Conservation (phyloP, 1,139 yeast genomes). For the Candida pseudoviswanathii region DNA sequence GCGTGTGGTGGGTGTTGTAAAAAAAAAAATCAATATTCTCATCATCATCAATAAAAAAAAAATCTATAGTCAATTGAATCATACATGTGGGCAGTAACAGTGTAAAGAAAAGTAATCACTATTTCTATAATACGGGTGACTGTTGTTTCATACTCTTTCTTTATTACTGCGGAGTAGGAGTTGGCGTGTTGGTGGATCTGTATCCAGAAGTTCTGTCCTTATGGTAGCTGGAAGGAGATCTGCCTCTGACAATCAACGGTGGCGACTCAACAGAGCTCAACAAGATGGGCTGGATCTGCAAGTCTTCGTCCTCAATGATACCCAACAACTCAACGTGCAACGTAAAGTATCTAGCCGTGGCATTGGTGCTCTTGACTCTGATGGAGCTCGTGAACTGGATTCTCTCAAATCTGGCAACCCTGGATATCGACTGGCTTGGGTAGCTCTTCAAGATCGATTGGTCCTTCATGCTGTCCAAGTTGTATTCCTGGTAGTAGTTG, state of each 20-base stretch:
- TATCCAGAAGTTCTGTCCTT: slow-evolving; percentile 44
- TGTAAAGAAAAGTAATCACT: neutral
- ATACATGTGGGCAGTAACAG: neutral
- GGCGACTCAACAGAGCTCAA: slow-evolving; percentile 56
- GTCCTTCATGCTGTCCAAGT: slow-evolving; percentile 31
- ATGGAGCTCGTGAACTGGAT: slow-evolving; percentile 68
- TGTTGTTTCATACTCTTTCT: neutral
- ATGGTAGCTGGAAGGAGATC: slow-evolving; percentile 67
- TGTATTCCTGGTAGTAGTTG: slow-evolving; percentile 34
- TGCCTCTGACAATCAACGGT: slow-evolving; percentile 64
- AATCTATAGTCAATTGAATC: slow-evolving; percentile 1
- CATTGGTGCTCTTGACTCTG: slow-evolving; percentile 51
- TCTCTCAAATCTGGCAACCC: slow-evolving; percentile 68
- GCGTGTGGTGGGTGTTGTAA: neutral
- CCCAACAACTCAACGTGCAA: slow-evolving; percentile 60
- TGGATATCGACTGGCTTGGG: slow-evolving; percentile 52
- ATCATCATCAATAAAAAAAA: slow-evolving; percentile 3
- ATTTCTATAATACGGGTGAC: neutral
- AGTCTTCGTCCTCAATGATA: slow-evolving; percentile 42
- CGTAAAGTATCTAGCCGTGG: slow-evolving; percentile 51
- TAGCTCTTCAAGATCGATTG: slow-evolving; percentile 44
- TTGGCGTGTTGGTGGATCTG: slow-evolving; percentile 20
- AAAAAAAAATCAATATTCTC: neutral
- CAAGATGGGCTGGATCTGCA: slow-evolving; percentile 42
- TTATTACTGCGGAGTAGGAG: slow-evolving; percentile 8